Base-by-base conservation (phyloP, 768 basidiomycete genomes). In the Trametes meyenii region DNA sequence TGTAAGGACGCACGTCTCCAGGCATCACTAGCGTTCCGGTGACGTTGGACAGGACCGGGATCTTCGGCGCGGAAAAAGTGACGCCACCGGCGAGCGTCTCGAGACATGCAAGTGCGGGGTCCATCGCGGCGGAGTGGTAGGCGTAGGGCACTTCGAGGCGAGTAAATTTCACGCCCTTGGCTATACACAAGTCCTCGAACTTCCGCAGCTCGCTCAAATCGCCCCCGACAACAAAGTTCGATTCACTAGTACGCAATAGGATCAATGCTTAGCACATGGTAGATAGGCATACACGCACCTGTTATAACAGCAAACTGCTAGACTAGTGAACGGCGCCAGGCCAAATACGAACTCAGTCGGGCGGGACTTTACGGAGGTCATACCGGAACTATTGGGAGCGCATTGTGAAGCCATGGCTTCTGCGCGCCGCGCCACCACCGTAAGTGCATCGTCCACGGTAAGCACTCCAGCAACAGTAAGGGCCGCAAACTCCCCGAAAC, bases 401-500 rank as follows among this genome's bases (percentile, higher is more conserved):
- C 87, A 89, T 55, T 76, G 79, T 46, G 72, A 73, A 19, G 77
- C 70, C 75, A 90, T 85, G 14, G 87, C 72, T n/a, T 79, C 79
- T 7, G 81, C 85, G 44, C 89, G 79, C 44, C 74, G 75, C 2
- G 84, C 86, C 42, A 90, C 79, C 24, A 90, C 70, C 4, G 74
- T 71, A 14, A 92, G 75, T 3, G 85, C 88, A 16, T 81, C 83
- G 61, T 81, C 74, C 17, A 90, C 72, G 0, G 78, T 76, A 14
- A 92, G 66, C 1, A 88, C 83, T 0, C 77, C 81, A 0, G 89
- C 84, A n/a, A 79, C 74, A 17, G 86, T 85, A 42, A 91, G 79
- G 11, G 87, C 89, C 8, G 84, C 85, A 56, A 89, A 91, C 75
- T 92, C 90, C 42, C 90, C 90, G 17, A 92, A 78, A 71, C 90